phyloP scores from a whole-genome alignment of 2,329 filamentous ascomycete genomes.

The Aspergillus versicolor region DNA sequence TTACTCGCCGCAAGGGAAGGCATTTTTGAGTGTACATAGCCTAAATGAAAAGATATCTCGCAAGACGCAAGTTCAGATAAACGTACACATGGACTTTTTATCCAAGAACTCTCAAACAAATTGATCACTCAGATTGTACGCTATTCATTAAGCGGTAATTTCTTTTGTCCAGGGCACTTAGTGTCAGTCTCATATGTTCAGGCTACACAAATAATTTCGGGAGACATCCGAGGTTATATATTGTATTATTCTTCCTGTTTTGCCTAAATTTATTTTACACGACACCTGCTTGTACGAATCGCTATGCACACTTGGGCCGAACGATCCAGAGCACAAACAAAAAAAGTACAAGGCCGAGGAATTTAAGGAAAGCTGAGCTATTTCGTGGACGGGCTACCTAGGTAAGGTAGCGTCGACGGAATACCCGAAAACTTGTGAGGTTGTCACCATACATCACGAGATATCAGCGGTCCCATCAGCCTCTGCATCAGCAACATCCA shows the following conservation, averaged over 20 bases:
- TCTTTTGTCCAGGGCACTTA: background rate
- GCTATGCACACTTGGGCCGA: conserved; percentile 6
- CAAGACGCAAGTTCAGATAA: background rate
- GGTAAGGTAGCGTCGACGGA: background rate
- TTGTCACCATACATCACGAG: background rate
- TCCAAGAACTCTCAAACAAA: background rate
- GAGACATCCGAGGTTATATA: background rate
- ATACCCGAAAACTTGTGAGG: background rate
- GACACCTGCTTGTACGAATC: background rate
- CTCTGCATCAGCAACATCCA: conserved; percentile 32
- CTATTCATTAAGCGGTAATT: background rate
- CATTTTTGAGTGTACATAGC: conserved; percentile 8
- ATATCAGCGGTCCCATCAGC: conserved; percentile 19
- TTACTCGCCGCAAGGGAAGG: background rate
- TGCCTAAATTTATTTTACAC: background rate
- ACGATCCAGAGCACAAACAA: background rate
- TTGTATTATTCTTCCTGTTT: background rate
- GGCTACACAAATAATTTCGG: background rate
- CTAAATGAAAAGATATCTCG: background rate
- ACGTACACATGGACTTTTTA: background rate
- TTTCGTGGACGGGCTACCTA: background rate
- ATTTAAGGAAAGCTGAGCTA: background rate
- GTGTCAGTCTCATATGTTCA: background rate
- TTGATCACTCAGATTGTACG: background rate
- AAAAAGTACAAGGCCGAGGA: background rate